Evolutionary conservation across 371 early-diverging fungal species (phyloP).

Genomic region (Mucor racemosus): DNA sequence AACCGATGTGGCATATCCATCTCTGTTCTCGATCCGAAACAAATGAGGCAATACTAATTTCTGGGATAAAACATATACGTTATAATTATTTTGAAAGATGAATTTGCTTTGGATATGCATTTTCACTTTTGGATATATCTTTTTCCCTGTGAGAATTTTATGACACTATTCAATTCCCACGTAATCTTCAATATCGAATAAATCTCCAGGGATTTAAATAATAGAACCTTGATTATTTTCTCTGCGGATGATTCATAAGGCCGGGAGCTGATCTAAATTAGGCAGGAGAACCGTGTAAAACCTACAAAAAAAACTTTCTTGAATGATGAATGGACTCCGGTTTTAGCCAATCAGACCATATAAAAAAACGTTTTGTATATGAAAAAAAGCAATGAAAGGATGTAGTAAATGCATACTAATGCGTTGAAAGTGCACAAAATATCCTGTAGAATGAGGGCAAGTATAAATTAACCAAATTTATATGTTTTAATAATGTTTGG

Average conservation of each 20-base stretch:
- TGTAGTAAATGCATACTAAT: background rate
- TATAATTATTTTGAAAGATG: background rate
- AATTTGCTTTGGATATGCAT: too few relatives aligned
- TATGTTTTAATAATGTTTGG: background rate
- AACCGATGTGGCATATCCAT: constrained; percentile 2
- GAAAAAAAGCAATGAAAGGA: background rate
- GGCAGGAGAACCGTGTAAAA: constrained; percentile 10
- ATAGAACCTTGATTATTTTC: background rate
- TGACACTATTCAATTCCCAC: constrained; percentile 6
- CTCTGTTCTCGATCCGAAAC: constrained; percentile 2
- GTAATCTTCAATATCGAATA: background rate
- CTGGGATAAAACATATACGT: too few relatives aligned
- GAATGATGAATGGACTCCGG: background rate
- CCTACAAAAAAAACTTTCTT: background rate
- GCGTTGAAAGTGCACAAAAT: background rate
- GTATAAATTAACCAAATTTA: background rate
- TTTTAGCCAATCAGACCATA: background rate
- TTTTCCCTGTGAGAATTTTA: background rate
- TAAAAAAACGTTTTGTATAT: background rate
- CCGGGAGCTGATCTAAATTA: constrained; percentile 5
- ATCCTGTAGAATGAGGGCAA: background rate
- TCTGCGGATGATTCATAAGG: constrained; percentile 10
- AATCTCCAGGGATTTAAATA: background rate
- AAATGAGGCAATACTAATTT: constrained; percentile 8
- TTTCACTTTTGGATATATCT: background rate